phyloP scores from a whole-genome alignment of 495 filamentous ascomycete genomes.

The Neurospora discreta region DNA sequence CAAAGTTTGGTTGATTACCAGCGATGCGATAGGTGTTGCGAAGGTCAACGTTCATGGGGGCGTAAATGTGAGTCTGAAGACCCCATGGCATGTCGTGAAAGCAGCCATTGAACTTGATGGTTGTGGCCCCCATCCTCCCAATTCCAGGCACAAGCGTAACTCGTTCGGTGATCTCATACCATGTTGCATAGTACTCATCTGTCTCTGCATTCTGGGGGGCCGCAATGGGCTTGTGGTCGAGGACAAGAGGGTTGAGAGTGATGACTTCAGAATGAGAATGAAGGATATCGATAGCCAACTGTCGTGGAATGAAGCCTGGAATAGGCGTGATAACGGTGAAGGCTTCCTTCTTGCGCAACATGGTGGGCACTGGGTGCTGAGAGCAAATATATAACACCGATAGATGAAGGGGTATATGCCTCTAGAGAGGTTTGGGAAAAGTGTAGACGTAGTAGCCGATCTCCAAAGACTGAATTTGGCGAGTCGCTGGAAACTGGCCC shows the following conservation, averaged over 20 bases:
- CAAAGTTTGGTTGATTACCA: conserved; percentile 51
- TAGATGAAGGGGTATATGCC: neutral
- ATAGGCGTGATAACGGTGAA: conserved; percentile 39
- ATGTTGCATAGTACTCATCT: conserved; percentile 60
- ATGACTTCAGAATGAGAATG: conserved; percentile 59
- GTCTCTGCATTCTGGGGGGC: conserved; percentile 52
- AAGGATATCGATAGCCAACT: conserved; percentile 34
- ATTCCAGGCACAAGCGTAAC: conserved; percentile 53
- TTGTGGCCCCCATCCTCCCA: conserved; percentile 48
- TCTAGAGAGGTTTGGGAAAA: neutral
- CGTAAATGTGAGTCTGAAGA: conserved; percentile 64
- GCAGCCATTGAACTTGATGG: conserved; percentile 62
- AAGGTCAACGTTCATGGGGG: conserved; percentile 45
- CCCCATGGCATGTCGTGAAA: conserved; percentile 63
- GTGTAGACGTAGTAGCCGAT: neutral
- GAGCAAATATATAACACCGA: neutral
- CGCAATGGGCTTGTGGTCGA: conserved; percentile 49
- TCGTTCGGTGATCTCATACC: conserved; percentile 57
- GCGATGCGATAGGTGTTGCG: conserved; percentile 42
- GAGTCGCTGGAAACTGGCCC: neutral
- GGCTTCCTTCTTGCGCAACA: conserved; percentile 39
- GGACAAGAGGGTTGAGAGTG: conserved; percentile 63
- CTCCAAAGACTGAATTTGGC: neutral
- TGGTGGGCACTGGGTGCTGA: conserved; percentile 7
- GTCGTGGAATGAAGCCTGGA: conserved; percentile 37